Evolutionary conservation across 768 basidiomycete genomes (phyloP), one percentile per base, ranked within the genome.

Genomic region (Suillus tomentosus): DNA sequence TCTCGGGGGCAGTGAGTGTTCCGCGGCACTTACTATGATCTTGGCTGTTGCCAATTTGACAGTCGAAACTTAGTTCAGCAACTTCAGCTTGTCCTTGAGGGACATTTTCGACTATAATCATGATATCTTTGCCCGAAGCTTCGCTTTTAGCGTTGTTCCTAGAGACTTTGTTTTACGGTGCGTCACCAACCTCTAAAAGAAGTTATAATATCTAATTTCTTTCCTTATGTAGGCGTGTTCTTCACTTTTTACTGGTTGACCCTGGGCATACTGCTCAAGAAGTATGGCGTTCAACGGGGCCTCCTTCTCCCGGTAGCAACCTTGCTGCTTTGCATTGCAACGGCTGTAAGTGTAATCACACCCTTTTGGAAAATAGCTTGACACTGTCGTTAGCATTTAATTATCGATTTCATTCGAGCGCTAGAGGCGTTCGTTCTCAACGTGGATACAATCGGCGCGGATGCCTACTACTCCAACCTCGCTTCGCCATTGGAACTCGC

Each of bases 401-500:
- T 51, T 4, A 51, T 51, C 50, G 50, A 51, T 51, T 17, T 51
- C 9, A 0, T 51, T 51, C 50, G 50, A 51, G 50, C 27, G 15
- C 27, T 51, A 9, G 50, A 31, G 7, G 50, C 50, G 8, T 51
- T 51, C 50, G 4, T 51, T 17, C 31, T 17, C 15, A 51, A 24
- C 10, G 50, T 1, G 27, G 3, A 9, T 27, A 17, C 50, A 31
- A 31, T 27, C 17, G 13, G 27, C 17, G 27, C 50, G 2, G 27
- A 51, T 8, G 15, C 24, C 14, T 50, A 50, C 48, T 50, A 24
- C 24, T 50, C 48, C 24, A 15, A 50, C 24, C 48, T 50, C 27
- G 50, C 50, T 51, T 51, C 50, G 10, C 50, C 50, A 9, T 51
- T 51, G 27, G 50, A 51, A 31, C 50, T 51, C 15, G 15, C 50